A percentile compares a stretch with the other conserved stretches of the same genome.
These are phyloP conservation scores for Penicillium cinerascens DNA, from an alignment of 495 filamentous ascomycete species.

Conservation along the genomic window DNA sequence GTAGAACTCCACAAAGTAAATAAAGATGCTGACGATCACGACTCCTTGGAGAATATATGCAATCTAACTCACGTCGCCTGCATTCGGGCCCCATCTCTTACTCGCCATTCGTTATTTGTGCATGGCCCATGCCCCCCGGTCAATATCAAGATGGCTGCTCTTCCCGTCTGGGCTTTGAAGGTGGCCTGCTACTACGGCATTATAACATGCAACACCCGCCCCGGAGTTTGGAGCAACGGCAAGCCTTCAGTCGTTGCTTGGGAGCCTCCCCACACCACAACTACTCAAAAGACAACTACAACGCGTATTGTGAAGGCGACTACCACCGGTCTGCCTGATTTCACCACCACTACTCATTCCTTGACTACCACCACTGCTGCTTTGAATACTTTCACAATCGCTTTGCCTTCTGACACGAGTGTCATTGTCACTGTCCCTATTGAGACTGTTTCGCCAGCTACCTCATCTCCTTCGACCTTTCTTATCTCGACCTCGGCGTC, in stretches of 20 bases:
- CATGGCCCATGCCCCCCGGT: slow-evolving; percentile 14
- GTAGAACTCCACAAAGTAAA: not conserved
- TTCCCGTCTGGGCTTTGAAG: slow-evolving; percentile 26
- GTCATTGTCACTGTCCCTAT: slow-evolving; percentile 12
- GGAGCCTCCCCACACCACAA: slow-evolving; percentile 14
- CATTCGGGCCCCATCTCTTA: slow-evolving; percentile 7
- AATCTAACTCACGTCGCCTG: slow-evolving; percentile 11
- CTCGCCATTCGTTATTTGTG: slow-evolving; percentile 25
- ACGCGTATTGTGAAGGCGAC: slow-evolving; percentile 1
- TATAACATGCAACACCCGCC: slow-evolving; percentile 40
- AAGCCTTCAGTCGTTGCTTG: slow-evolving; percentile 25
- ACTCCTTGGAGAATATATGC: slow-evolving; percentile 3
- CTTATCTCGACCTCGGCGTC: slow-evolving; percentile 6
- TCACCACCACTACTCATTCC: slow-evolving; percentile 1
- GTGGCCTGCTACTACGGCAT: slow-evolving; percentile 33
- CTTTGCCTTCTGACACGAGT: slow-evolving; percentile 13
- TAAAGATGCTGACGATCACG: slow-evolving; percentile 15
- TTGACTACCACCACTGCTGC: slow-evolving; percentile 11
- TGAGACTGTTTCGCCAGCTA: slow-evolving; percentile 10
- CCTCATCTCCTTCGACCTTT: slow-evolving; percentile 12
- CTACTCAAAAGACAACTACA: slow-evolving; percentile 9
- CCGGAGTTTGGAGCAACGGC: slow-evolving; percentile 28
- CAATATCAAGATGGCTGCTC: slow-evolving; percentile 28
- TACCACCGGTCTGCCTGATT: slow-evolving; percentile 1
- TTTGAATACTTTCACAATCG: slow-evolving; percentile 1